Percentiles rank a stretch among this genome's conserved stretches.
Evolutionary conservation across 805 yeast species (phyloP).

Genomic region (Pichia scutulata): DNA sequence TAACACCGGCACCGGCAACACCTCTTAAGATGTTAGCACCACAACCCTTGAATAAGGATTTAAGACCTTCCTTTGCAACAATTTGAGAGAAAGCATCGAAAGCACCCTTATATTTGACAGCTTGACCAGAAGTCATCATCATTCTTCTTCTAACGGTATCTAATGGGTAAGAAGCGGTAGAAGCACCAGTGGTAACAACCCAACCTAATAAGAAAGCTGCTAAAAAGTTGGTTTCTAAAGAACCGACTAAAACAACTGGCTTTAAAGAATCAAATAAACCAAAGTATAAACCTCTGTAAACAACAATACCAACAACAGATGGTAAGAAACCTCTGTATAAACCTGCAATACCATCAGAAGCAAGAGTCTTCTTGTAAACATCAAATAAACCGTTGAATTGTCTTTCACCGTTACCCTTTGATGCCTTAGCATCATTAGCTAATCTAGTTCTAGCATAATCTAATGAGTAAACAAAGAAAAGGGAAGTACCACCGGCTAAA

Average conservation of each 20-base stretch:
- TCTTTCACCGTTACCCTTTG: conserved; percentile 72
- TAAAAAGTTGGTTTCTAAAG: conserved; percentile 88
- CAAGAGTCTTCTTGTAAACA: conserved; percentile 92
- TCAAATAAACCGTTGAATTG: conserved; percentile 96
- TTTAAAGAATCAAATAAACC: conserved; percentile 96
- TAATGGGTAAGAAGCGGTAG: conserved; percentile 98
- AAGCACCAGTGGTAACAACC: conserved; percentile 97
- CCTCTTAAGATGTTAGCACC: conserved; percentile 99
- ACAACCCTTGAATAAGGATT: conserved; percentile 95
- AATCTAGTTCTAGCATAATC: conserved; percentile 98
- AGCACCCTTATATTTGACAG: conserved; percentile 93
- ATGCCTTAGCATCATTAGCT: conserved; percentile 94
- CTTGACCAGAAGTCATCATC: conserved; percentile 99
- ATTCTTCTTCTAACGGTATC: conserved; percentile 99
- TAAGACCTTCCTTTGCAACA: conserved; percentile 93
- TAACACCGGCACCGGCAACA: conserved; percentile 99
- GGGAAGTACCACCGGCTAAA: conserved; percentile 94
- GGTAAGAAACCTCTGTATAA: conserved; percentile 99
- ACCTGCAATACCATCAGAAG: conserved; percentile 96
- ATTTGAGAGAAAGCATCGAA: conserved; percentile 86
- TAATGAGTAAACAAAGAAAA: conserved; percentile 89
- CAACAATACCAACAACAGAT: conserved; percentile 94
- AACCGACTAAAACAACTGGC: conserved; percentile 91
- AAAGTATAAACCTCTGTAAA: conserved; percentile 98
- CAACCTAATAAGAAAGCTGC: conserved; percentile 97